phyloP scores from a whole-genome alignment of 1,284 basidiomycete species.

The Ustilago cynodontis region DNA sequence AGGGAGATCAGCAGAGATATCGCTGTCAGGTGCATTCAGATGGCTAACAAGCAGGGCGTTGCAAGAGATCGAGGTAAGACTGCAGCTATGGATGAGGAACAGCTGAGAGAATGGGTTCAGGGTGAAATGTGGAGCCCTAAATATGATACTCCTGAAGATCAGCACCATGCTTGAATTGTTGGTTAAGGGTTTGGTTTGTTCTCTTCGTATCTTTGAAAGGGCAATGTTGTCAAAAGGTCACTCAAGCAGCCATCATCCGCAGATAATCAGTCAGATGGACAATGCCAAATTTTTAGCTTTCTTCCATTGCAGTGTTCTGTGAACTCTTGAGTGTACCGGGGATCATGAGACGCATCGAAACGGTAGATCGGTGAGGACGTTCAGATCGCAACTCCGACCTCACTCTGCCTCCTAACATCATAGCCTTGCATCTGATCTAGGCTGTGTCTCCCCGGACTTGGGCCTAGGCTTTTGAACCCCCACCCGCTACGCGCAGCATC shows the following conservation, averaged over 20 bases:
- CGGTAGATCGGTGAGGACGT: neutral
- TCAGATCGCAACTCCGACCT: conserved; percentile 1
- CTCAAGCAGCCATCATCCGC: no score
- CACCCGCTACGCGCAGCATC: neutral
- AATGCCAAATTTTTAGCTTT: neutral
- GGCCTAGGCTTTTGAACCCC: neutral
- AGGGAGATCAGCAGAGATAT: conserved; percentile 64
- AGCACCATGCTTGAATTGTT: neutral
- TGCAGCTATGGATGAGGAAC: conserved; percentile 57
- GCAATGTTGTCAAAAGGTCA: neutral
- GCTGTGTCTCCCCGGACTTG: neutral
- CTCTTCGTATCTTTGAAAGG: conserved; percentile 5
- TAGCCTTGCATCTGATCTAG: neutral
- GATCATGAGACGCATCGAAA: neutral
- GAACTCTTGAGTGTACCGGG: neutral
- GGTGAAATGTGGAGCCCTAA: conserved; percentile 66
- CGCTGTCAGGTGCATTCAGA: conserved; percentile 61
- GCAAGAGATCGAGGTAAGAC: conserved; percentile 64
- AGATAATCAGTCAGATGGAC: neutral
- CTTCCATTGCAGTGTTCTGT: neutral
- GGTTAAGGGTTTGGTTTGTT: neutral
- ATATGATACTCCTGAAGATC: conserved; percentile 46
- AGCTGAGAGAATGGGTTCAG: conserved; percentile 61
- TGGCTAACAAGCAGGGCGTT: conserved; percentile 64
- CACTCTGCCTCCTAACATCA: neutral